phyloP scores from a whole-genome alignment of 805 yeast species.

The Tetrapisispora nanseiensis region DNA sequence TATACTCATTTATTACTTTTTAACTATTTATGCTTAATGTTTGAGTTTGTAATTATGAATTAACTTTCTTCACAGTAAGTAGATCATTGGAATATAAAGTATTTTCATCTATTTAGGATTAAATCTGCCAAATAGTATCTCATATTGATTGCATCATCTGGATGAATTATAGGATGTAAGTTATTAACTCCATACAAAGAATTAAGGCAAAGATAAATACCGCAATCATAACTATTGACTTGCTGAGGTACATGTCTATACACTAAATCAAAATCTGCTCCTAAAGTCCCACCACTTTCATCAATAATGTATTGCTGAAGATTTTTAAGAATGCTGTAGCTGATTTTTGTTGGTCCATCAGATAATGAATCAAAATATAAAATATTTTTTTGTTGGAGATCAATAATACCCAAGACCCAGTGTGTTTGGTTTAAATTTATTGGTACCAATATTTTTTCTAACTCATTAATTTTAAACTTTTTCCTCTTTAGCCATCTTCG shows the following conservation, averaged over 20 bases:
- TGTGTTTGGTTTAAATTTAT: conserved; percentile 74
- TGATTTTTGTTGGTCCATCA: conserved; percentile 30
- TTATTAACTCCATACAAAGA: conserved; percentile 51
- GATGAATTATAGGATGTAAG: conserved; percentile 43
- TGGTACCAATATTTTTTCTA: conserved; percentile 68
- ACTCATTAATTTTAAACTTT: conserved; percentile 50
- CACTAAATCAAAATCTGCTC: conserved; percentile 26
- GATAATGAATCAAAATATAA: conserved; percentile 69
- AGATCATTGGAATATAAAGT: no score
- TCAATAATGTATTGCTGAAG: conserved; percentile 53
- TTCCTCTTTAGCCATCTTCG: conserved; percentile 76
- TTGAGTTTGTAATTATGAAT: no score
- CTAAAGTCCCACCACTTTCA: conserved; percentile 44
- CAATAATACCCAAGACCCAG: conserved; percentile 83
- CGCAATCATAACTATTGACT: conserved; percentile 86
- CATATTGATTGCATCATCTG: conserved; percentile 56
- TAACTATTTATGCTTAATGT: no score
- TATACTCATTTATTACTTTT: no score
- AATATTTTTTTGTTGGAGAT: conserved; percentile 49
- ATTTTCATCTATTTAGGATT: conserved; percentile 12
- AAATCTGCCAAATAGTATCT: conserved; percentile 38
- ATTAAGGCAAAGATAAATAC: conserved; percentile 80
- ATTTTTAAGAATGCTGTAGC: conserved; percentile 33
- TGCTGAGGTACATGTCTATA: conserved; percentile 63
- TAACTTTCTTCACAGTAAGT: no score